phyloP scores from a whole-genome alignment of 2,329 filamentous ascomycete species.

The Alternaria novae-zelandiae region DNA sequence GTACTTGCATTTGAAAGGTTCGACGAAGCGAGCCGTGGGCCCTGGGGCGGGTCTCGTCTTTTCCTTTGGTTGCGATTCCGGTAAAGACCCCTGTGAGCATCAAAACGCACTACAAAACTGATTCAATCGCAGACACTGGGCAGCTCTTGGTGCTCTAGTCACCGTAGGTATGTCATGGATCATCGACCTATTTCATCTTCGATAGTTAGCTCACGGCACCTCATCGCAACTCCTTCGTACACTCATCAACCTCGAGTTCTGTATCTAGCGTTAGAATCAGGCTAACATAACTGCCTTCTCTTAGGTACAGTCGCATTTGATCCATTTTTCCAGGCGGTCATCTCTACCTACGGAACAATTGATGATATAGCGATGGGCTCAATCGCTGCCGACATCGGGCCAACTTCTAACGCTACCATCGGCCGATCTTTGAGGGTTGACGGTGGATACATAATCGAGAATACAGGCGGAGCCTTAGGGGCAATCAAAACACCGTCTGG shows the following conservation, averaged over 20 bases:
- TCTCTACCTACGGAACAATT: background rate
- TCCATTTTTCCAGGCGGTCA: background rate
- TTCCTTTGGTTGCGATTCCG: slow-evolving; percentile 14
- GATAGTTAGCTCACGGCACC: background rate
- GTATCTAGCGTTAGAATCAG: background rate
- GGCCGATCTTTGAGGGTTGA: background rate
- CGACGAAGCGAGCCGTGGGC: slow-evolving; percentile 21
- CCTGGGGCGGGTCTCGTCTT: slow-evolving; percentile 12
- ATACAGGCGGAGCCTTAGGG: background rate
- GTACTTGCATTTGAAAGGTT: slow-evolving; percentile 13
- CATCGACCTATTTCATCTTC: background rate
- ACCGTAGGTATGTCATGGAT: background rate
- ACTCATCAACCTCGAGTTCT: no score
- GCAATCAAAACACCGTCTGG: background rate
- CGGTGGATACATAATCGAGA: background rate
- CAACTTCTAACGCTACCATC: background rate
- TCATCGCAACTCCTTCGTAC: no score
- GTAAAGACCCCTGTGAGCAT: background rate
- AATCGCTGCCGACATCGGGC: background rate
- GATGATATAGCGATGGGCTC: background rate
- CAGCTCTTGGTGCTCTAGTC: background rate
- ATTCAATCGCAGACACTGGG: background rate
- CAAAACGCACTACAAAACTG: background rate
- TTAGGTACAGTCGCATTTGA: background rate
- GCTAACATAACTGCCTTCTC: background rate